phyloP scores from a whole-genome alignment of 2,329 filamentous ascomycete genomes.

The Diaporthe longicolla region DNA sequence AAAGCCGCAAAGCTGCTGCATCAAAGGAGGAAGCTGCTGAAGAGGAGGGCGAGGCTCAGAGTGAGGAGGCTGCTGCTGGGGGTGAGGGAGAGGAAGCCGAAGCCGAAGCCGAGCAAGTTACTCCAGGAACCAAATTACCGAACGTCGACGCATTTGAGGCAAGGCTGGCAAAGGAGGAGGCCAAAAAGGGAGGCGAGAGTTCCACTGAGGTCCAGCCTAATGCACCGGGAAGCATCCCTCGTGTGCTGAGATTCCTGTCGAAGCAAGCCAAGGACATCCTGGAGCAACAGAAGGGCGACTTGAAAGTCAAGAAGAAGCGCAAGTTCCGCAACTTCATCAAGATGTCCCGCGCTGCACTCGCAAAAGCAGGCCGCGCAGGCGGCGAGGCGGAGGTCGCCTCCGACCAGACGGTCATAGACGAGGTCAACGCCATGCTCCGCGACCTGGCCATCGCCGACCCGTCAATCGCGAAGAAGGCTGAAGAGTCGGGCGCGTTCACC shows the following conservation, averaged over 20 bases:
- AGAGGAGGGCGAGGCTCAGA: slow-evolving; percentile 40
- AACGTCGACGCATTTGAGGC: slow-evolving; percentile 37
- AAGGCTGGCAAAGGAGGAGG: slow-evolving; percentile 45
- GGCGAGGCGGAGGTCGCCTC: slow-evolving; percentile 54
- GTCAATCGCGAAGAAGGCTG: slow-evolving; percentile 37
- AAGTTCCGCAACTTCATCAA: slow-evolving; percentile 80
- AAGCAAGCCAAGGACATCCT: slow-evolving; percentile 56
- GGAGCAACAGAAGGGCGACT: slow-evolving; percentile 48
- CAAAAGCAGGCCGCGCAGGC: slow-evolving; percentile 58
- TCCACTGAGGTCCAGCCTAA: slow-evolving; percentile 41
- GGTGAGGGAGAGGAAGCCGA: slow-evolving; percentile 28
- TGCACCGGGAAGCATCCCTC: slow-evolving; percentile 39
- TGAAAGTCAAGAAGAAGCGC: slow-evolving; percentile 81
- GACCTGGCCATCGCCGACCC: slow-evolving; percentile 58
- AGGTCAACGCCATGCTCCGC: slow-evolving; percentile 66
- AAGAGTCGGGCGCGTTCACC: slow-evolving; percentile 41
- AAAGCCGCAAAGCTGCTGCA: slow-evolving; percentile 49
- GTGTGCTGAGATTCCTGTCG: slow-evolving; percentile 65
- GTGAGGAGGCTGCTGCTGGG: slow-evolving; percentile 47
- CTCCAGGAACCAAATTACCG: slow-evolving; percentile 3
- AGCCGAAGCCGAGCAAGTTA: slow-evolving; percentile 24
- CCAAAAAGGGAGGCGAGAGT: slow-evolving; percentile 44
- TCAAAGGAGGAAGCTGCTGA: slow-evolving; percentile 42
- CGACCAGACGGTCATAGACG: slow-evolving; percentile 61
- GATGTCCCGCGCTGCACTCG: slow-evolving; percentile 74